Evolutionary conservation across 169 alveolate species (phyloP).

Genomic region (Toxoplasma gondii): DNA sequence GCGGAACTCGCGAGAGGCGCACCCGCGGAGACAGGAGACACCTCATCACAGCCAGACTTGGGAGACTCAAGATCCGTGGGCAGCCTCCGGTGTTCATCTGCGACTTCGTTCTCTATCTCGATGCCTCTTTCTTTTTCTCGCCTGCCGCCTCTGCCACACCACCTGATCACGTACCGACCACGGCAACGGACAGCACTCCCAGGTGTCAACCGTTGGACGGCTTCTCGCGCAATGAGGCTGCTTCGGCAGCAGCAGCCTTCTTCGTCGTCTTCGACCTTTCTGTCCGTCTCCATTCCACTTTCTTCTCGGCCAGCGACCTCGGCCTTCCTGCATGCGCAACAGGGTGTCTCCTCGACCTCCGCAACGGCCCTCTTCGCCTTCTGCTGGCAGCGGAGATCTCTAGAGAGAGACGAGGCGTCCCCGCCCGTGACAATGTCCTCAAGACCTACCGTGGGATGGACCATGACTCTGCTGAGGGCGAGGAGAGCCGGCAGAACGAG

Average conservation of each 20-base stretch:
- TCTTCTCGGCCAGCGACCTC: not conserved
- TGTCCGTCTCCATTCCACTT: not conserved
- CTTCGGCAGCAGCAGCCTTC: constrained; percentile 13
- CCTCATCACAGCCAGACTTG: not conserved
- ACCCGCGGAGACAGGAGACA: not conserved
- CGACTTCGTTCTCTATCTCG: not conserved
- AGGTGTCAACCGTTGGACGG: not conserved
- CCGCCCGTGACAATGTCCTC: not conserved
- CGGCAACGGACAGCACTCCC: not conserved
- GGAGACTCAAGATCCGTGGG: not conserved
- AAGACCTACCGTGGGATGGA: not conserved
- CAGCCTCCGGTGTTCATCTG: not conserved
- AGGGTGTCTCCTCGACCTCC: not conserved
- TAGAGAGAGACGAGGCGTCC: not conserved
- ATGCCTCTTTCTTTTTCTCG: not conserved
- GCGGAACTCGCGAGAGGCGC: not conserved
- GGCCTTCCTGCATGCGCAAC: not conserved
- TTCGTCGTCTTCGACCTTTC: not conserved
- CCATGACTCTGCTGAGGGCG: not conserved
- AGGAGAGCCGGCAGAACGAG: constrained; percentile 14
- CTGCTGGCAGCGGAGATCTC: not conserved
- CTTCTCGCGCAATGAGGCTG: not conserved
- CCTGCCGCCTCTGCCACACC: not conserved
- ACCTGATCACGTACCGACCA: not conserved
- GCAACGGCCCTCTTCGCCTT: not conserved